Conservation (phyloP, 495 filamentous ascomycete genomes). For the Annulohypoxylon moriforme region DNA sequence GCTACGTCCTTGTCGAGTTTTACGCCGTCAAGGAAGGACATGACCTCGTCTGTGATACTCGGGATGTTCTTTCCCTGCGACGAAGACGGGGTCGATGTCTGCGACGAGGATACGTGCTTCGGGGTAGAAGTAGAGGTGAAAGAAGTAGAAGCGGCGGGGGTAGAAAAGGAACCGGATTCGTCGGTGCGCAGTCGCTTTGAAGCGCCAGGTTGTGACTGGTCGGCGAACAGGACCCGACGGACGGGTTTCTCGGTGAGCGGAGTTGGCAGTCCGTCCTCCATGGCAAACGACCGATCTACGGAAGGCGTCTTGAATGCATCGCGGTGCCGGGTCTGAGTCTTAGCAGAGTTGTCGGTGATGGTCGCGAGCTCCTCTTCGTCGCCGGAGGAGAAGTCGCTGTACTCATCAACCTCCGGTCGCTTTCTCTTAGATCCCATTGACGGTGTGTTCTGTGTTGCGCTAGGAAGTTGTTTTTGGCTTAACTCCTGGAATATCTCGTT, state of each 20-base stretch:
- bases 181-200: slow-evolving; percentile 30
- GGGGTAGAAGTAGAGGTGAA: background rate
- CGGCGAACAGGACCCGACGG: slow-evolving; percentile 40
- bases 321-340: slow-evolving; percentile 21
- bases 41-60: slow-evolving; percentile 60
- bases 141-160: background rate
- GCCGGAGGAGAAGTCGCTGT: slow-evolving; percentile 40
- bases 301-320: slow-evolving; percentile 32
- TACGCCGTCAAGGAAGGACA: slow-evolving; percentile 62
- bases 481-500: slow-evolving; percentile 7
- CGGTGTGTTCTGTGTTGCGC: slow-evolving; percentile 8
- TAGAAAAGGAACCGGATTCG: slow-evolving; percentile 6
- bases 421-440: slow-evolving; percentile 36
- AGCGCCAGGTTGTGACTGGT: slow-evolving; percentile 4
- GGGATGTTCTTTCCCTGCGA: slow-evolving; percentile 34
- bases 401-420: slow-evolving; percentile 33
- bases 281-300: background rate
- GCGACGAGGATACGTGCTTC: background rate
- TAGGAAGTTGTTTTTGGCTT: background rate
- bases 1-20: slow-evolving; percentile 55
- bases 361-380: slow-evolving; percentile 40
- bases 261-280: slow-evolving; percentile 41
- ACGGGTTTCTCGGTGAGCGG: slow-evolving; percentile 43
- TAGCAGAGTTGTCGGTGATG: slow-evolving; percentile 26
- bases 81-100: slow-evolving; percentile 13